Percentiles rank a stretch among this genome's conserved stretches.
phyloP scores from a whole-genome alignment of 257 asterid species.

The Thymus mandschuricus region DNA sequence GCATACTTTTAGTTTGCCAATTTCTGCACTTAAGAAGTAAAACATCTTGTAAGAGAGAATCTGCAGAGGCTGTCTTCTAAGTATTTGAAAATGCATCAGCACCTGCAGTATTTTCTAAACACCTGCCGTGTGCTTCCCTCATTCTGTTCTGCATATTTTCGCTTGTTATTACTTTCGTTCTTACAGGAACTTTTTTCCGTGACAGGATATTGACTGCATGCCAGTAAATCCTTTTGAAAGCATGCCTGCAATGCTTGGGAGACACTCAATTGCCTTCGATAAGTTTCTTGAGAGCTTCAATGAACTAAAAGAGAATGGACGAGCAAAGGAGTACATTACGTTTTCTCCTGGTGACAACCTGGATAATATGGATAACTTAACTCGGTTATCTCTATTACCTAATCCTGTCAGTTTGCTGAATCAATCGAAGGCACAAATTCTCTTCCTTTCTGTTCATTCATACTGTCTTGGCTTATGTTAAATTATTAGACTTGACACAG shows the following conservation, averaged over 20 bases:
- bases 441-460: slow-evolving; percentile 31
- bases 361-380: slow-evolving; percentile 50
- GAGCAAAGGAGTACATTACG: slow-evolving; percentile 54
- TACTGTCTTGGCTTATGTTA: slow-evolving; percentile 16
- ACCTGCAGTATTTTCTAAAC: slow-evolving; percentile 12
- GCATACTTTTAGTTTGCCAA: slow-evolving; percentile 3
- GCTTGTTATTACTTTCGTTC: slow-evolving; percentile 7
- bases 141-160: not conserved
- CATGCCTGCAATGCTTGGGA: slow-evolving; percentile 65
- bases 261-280: slow-evolving; percentile 52
- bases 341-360: slow-evolving; percentile 46
- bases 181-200: slow-evolving; percentile 28
- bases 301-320: slow-evolving; percentile 59
- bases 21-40: slow-evolving; percentile 2
- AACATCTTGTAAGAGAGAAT: slow-evolving; percentile 23
- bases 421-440: slow-evolving; percentile 60
- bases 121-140: slow-evolving; percentile 9
- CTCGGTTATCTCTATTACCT: slow-evolving; percentile 56
- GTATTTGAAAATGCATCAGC: slow-evolving; percentile 19
- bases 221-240: slow-evolving; percentile 77
- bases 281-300: slow-evolving; percentile 60
- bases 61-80: slow-evolving; percentile 15
- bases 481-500: slow-evolving; percentile 4
- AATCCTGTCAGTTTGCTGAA: slow-evolving; percentile 49
- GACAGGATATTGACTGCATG: slow-evolving; percentile 93